Evolutionary conservation across 352 stramenopile genomes (phyloP), one percentile per base, ranked within the genome.

Genomic region (Globisporangium middletonii): DNA sequence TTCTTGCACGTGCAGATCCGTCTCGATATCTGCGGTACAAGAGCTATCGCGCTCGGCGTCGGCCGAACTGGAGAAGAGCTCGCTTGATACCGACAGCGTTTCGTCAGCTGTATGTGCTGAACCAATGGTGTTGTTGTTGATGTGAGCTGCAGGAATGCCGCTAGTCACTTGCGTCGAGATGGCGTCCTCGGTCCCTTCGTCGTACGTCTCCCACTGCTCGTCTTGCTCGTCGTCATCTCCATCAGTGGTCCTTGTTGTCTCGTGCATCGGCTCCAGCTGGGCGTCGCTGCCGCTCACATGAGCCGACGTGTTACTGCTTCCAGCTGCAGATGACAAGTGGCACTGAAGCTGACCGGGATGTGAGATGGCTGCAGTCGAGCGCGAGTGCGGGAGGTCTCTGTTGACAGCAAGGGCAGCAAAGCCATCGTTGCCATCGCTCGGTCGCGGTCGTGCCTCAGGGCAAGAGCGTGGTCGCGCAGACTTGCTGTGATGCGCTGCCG

Each of bases 201-300:
- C 23, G 43, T 63, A 53, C 35, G 18, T 54, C 12, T 55, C 37
- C 58, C 44, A 59, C 18, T 55, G 8, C 23, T 50, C 50, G 18
- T 57, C 55, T 11, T 37, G 35, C 2, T 43, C 37, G 13, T 13
- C 38, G 4, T 55, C 46, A 12, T 42, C 45, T 26, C 7, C 9
- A 23, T 50, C 38, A 43, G n/a, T 9, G 4, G 18, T 9, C 4
- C 3, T 7, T 3, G 11, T 11, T 9, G 56, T 16, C 18, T 45
- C 1, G 19, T 33, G 38, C 7, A 23, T 55, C 46, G 18, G 4
- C 38, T 44, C 1, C 0, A 18, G 19, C 13, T 28, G n/a, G 18
- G 33, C 16, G 8, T 28, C 18, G 27, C 27, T 47, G 11, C 11
- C 37, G 33, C 33, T 37, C 33, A 9, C 2, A 9, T 9, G 6